Evolutionary conservation across 305 asterid genomes (phyloP), one percentile per base, ranked within the genome.

Genomic region (Fraxinus nigra): DNA sequence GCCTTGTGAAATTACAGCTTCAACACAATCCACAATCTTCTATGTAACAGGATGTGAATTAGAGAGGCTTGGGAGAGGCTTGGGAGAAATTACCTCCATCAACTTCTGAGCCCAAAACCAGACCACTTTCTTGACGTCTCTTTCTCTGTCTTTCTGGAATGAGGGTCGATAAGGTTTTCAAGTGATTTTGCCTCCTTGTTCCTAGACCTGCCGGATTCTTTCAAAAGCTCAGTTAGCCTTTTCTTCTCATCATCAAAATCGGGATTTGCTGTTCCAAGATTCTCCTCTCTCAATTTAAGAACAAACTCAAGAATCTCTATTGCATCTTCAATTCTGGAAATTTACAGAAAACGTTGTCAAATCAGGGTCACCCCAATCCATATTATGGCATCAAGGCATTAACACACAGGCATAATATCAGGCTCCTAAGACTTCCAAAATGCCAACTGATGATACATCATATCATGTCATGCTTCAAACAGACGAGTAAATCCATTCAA

Each of bases 201-300:
- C 38, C 99, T 81, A 1, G 97, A 96, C 88, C 94, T 89, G 61
- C 99, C 97, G 35, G 98, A 98, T 87, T 94, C 99, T 90, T 94
- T 96, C 91, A 96, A 83, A 20, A 96, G 97, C 85, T 96, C 99
- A 3, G 94, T 92, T n/a, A 94, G 91, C 84, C 99, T 90, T 87
- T 91, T 93, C 94, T 94, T 96, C 92, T 96, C 99, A 76, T 96
- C 98, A n/a, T 93, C 97, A 38, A 96, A 96, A 87, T 96, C 98
- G 0, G 98, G 95, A 92, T 94, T 93, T 79, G 99, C 97, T 6
- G 99, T 96, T 80, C 99, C 99, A 5, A 96, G 98, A 82, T 96
- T 94, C 90, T 96, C 98, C 76, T 96, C 99, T 82, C 99, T 90
- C 88, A 96, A 87, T 88, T 96, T 96, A 26, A 96, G 93, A 67